Base-by-base conservation (phyloP, 2,329 filamentous ascomycete species). In the Magnaporthiopsis incrustans region DNA sequence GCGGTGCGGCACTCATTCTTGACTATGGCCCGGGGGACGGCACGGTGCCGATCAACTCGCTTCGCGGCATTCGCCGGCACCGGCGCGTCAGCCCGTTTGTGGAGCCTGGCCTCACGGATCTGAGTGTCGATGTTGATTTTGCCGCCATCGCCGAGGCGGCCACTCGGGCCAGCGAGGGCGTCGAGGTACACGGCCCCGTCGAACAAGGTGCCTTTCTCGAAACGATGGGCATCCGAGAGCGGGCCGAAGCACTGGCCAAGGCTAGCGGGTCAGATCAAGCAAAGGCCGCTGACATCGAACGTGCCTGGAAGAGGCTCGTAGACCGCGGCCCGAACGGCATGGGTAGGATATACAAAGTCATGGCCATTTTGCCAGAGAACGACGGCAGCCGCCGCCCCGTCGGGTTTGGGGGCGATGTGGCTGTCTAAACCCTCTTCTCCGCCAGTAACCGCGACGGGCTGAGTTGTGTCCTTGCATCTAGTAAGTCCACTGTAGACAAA, bases 91-190 rank as follows among this genome's bases (percentile, higher is more conserved):
- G 87, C 27, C 92, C 95, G 4, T 92, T 99, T 70, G 82, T 84
- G 1, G 81, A 85, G 7, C 90, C 95, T 0, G 95, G 95, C 0
- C 83, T 89, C 32, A 92, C 96, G 3, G 95, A 99, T 73, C 81
- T 99, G 27, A 92, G 88, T 68, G 94, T 91, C 0, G 94, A 99
- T 72, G 95, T 99, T 0, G 95, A 99, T 75, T 99, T 99, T 73
- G 84, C 85, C 0, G 92, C 89, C 14, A 78, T 99, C 1, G 93
- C 92, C 0, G 93, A 98, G 73, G 82, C 89, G 1, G 93, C 93
- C 0, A 82, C 91, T 59, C 79, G 83, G 56, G 90, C 90, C 0
- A 93, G 89, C 68, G 83, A 88, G 1, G 89, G 88, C 1, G 87
- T 98, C 4, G 95, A 99, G 75, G 91, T 97, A 8, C 93, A 98